Evolutionary conservation across 768 basidiomycete species (phyloP), one percentile per base, ranked within the genome.

Genomic region (Rhizopogon roseolus): DNA sequence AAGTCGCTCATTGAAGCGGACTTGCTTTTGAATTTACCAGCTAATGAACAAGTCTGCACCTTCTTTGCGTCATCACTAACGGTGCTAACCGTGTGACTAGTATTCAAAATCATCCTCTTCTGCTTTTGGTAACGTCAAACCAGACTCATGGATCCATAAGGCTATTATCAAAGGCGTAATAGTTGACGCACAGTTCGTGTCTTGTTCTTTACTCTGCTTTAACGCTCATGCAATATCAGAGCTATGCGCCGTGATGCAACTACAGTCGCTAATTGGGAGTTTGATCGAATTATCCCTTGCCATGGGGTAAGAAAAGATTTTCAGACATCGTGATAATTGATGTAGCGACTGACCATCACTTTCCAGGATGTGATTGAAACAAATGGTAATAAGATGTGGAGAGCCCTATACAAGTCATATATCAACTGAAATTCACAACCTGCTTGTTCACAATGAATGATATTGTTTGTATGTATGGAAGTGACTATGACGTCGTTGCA

Each of bases 1-100:
- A 88, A 83, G 65, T 81, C 85, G 0, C 71, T 95, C 42, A 79
- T 95, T 43, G 76, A 87, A 66, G 93, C 90, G 2, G 93, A 97
- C 66, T 72, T 95, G 41, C 66, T 95, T 3, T 81, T 92, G 73
- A 94, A 94, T 71, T 73, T 95, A 11, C 90, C 92, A 1, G 73
- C 81, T 4, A 84, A 66, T 2, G 92, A 95, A 68, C 91, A 93
- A 71, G 84, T 82, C 8, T 29, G 66, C 50, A 2, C 10, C 29
- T n/a, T 17, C 16, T 42, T 51, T 42, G 34, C n/a, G 45, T 32
- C 41, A 27, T 37, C 4, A 45, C 28, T 38, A 29, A 16, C 34
- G 1, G 13, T 49, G 19, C 28, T 29, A 32, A 51, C 44, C 25
- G 9, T 13, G 32, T 4, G 7, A 43, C 40, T 2, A 76, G 75